Evolutionary conservation across 2,329 filamentous ascomycete genomes (phyloP), one percentile per base, ranked within the genome.

Genomic region (Xylaria sp.): DNA sequence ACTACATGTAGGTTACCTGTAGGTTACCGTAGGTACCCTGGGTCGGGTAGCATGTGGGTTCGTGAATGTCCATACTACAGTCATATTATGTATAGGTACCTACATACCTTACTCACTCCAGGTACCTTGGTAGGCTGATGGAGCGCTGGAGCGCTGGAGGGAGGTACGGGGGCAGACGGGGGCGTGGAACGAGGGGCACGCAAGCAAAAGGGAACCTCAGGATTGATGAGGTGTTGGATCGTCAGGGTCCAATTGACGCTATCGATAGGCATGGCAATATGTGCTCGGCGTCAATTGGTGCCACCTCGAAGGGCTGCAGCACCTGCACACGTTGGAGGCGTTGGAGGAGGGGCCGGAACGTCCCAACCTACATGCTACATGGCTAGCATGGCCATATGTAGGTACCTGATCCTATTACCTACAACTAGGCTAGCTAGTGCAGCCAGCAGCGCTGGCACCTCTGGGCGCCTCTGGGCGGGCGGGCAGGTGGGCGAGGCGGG

Each of bases 151-250:
- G n/a, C n/a, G 29, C 29, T 11, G 29, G 4, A 34, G 16, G 29
- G 4, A 34, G 24, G 24, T 11, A 26, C n/a, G 24, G 5, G 11
- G 24, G 24, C 11, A 6, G 24, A 11, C 11, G 44, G 39, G 34
- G 16, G 26, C 20, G 34, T 22, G 40, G 29, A 54, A 45, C 39
- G 45, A 44, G 43, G 48, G 42, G 49, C 41, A 44, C 24, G 29
- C 24, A 26, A n/a, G 46, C 42, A 48, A 21, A 22, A 34, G 24
- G 42, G 34, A 42, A 44, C 38, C 44, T 45, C 39, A 44, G 40
- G 41, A 57, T 46, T 46, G 44, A 48, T 48, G 45, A 54, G 54
- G 57, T 55, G 49, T 57, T 49, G 53, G 55, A 56, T 61, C 56
- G 56, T 54, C 59, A 61, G 56, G 56, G 53, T 56, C 53, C 46